Conservation (phyloP, 805 yeast species). For the Hanseniaspora nectarophila region DNA sequence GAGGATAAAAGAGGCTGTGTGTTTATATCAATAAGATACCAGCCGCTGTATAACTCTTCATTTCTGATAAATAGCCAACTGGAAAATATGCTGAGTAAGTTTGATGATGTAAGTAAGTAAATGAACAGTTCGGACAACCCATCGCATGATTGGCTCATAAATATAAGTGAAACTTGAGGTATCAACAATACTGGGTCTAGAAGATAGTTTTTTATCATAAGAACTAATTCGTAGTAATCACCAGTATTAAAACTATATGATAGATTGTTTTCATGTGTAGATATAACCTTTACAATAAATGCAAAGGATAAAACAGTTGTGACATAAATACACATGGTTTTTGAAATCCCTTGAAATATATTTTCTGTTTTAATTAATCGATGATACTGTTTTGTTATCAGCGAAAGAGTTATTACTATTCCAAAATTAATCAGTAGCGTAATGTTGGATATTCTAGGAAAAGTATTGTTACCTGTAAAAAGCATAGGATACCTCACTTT, state of each 20-base stretch:
- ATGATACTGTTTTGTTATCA: slow-evolving; percentile 25
- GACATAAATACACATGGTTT: slow-evolving; percentile 17
- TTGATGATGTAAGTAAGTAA: slow-evolving; percentile 10
- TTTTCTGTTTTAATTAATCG: slow-evolving; percentile 27
- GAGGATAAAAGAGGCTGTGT: slow-evolving; percentile 19
- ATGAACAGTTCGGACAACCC: slow-evolving; percentile 25
- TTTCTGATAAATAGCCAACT: background rate
- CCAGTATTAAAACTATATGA: slow-evolving; percentile 28
- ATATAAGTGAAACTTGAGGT: slow-evolving; percentile 36
- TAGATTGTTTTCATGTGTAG: slow-evolving; percentile 20
- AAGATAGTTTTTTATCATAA: slow-evolving; percentile 28
- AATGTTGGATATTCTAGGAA: slow-evolving; percentile 21
- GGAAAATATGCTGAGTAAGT: background rate
- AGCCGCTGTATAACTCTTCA: background rate
- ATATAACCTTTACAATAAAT: background rate
- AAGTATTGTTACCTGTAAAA: slow-evolving; percentile 14
- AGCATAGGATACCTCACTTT: slow-evolving; percentile 30
- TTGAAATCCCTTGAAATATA: slow-evolving; percentile 31
- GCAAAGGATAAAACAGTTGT: slow-evolving; percentile 8
- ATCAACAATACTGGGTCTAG: slow-evolving; percentile 23
- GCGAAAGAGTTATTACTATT: slow-evolving; percentile 15
- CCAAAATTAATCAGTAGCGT: slow-evolving; percentile 20
- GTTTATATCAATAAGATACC: slow-evolving; percentile 23
- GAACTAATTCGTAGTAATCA: slow-evolving; percentile 34
- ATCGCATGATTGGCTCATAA: slow-evolving; percentile 28